phyloP scores from a whole-genome alignment of 139 green algal genomes.

The Coelastrella sp. region DNA sequence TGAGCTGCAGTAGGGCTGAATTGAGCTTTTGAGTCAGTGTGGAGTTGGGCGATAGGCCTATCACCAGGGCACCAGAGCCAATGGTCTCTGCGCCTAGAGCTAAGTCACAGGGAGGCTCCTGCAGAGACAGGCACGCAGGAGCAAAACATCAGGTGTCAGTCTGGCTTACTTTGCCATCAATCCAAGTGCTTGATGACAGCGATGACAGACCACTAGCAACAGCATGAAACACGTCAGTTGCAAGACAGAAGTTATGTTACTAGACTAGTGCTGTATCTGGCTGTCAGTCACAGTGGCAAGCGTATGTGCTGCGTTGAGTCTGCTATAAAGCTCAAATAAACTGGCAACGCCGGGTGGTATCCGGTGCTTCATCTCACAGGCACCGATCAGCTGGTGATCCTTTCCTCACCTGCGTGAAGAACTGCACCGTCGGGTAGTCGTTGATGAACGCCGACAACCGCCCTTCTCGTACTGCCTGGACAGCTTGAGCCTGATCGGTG shows the following conservation, averaged over 20 bases:
- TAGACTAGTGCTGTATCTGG: too few relatives aligned
- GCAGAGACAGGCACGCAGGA: background rate
- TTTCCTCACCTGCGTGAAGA: background rate
- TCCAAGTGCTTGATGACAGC: background rate
- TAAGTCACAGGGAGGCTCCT: slow-evolving; percentile 26
- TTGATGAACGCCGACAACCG: slow-evolving; percentile 17
- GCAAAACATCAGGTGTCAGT: background rate
- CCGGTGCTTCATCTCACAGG: too few relatives aligned
- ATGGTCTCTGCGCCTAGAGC: background rate
- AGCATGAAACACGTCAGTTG: too few relatives aligned
- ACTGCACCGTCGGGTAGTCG: slow-evolving; percentile 33
- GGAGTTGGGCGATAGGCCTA: background rate
- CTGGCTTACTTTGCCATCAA: background rate
- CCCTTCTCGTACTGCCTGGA: background rate
- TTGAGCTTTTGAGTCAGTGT: background rate
- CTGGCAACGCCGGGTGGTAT: too few relatives aligned
- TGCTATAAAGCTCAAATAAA: too few relatives aligned
- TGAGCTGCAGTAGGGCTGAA: slow-evolving; percentile 25
- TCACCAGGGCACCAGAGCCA: slow-evolving; percentile 16
- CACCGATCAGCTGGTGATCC: too few relatives aligned
- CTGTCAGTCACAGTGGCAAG: too few relatives aligned
- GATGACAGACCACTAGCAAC: too few relatives aligned
- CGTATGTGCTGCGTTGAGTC: too few relatives aligned
- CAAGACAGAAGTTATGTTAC: too few relatives aligned
- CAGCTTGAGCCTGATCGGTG: background rate